Evolutionary conservation across 306 rosid genomes (phyloP), one percentile per base, ranked within the genome.

Genomic region (Quercus ilex): DNA sequence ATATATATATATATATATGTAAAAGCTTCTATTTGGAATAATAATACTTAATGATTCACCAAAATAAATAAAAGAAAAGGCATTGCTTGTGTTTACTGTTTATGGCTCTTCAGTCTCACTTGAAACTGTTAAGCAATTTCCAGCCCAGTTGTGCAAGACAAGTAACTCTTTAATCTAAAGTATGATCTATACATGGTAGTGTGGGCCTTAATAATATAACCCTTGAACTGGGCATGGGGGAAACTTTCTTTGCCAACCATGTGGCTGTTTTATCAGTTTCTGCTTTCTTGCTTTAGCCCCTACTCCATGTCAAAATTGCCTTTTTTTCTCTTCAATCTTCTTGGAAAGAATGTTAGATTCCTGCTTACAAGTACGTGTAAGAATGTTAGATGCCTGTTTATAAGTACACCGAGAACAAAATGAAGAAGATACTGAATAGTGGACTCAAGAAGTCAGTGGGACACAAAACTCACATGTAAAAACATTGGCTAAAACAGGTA

Each of bases 191-290:
- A 9, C 65, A 23, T 23, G 33, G 7, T 59, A 20, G 65, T 58
- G 31, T 58, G 10, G 12, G 65, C 11, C 5, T 23, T 57, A 0
- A 57, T 19, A 20, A n/a, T n/a, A 10, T 21, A 57, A 57, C 4
- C 12, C 3, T 56, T 56, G 60, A n/a, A n/a, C 20, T n/a, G 11
- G 26, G 63, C 13, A 5, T 20, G 10, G 12, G 65, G 12, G 15
- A 20, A 33, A 25, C 25, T 60, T 57, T 31, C 59, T 73, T 69
- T 70, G 73, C 53, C 74, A 70, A 62, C 38, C 70, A 71, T 75
- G 77, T 64, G 80, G 4, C 55, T 31, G n/a, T 78, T 23, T 72
- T 55, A 62, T 46, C 69, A 59, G 52, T 19, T 35, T 28, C 30
- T 25, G 10, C 30, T 55, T 5, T 35, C 18, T 6, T 28, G 56